Conservation (phyloP, 2,329 filamentous ascomycete genomes). For the Gyromitra esculenta region DNA sequence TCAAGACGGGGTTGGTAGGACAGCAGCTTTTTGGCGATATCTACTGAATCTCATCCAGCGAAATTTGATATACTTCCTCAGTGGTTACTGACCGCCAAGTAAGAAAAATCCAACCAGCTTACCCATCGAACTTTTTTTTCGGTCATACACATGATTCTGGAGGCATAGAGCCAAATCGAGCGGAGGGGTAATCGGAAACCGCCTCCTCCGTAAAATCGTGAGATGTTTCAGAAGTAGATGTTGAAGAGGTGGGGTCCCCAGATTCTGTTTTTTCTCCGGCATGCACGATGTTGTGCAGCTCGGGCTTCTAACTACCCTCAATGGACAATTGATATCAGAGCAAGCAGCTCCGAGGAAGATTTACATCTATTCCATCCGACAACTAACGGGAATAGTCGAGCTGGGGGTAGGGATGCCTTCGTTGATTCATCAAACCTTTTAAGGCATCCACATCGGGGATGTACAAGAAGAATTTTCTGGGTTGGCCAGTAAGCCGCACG, state of each 20-base stretch:
- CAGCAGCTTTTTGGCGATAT: constrained; percentile 41
- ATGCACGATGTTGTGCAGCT: constrained; percentile 47
- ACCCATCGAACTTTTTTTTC: constrained; percentile 28
- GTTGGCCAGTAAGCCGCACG: constrained; percentile 36
- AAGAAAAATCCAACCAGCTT: constrained; percentile 26
- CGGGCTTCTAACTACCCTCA: constrained; percentile 40
- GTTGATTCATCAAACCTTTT: constrained; percentile 25
- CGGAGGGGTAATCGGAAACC: constrained; percentile 49
- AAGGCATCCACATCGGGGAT: constrained; percentile 30
- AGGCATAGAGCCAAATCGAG: constrained; percentile 47
- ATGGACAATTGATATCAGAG: constrained; percentile 36
- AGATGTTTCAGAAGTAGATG: constrained; percentile 51
- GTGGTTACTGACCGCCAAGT: constrained; percentile 42
- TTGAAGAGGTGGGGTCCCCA: constrained; percentile 53
- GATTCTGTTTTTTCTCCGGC: constrained; percentile 43
- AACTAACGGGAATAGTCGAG: constrained; percentile 38
- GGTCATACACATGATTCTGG: constrained; percentile 29
- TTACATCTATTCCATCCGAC: constrained; percentile 45
- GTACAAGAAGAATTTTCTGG: constrained; percentile 33
- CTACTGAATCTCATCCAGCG: constrained; percentile 42
- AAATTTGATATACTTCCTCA: constrained; percentile 47
- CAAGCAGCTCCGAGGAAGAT: constrained; percentile 23
- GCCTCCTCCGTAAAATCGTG: constrained; percentile 44
- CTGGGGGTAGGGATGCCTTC: constrained; percentile 40
- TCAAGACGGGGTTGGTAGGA: constrained; percentile 51